phyloP scores from a whole-genome alignment of 306 rosid species.

The Cucumis sativus region Cucumber_9930_V3 NC_026657.2:32864501-32865000 shows the following conservation, averaged over 20 bases:
- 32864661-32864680: slow-evolving; percentile 40
- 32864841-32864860: not conserved
- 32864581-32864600: not conserved
- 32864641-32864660: not conserved
- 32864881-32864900: not conserved
- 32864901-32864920: slow-evolving; percentile 68
- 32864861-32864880: not conserved
- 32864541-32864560: not conserved
- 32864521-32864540: not conserved
- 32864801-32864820: slow-evolving; percentile 8
- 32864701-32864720: slow-evolving; percentile 76
- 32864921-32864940: slow-evolving; percentile 95
- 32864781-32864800: slow-evolving; percentile 65
- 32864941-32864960: slow-evolving; percentile 93
- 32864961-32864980: slow-evolving; percentile 88
- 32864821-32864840: not conserved
- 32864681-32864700: slow-evolving; percentile 97
- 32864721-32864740: slow-evolving; percentile 48
- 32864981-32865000: not conserved
- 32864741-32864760: slow-evolving; percentile 61
- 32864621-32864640: not conserved
- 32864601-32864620: not conserved
- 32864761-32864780: slow-evolving; percentile 36
- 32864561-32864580: not conserved
- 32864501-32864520: not conserved